Conservation (phyloP, 2,329 filamentous ascomycete genomes). For the Fusarium musae region DNA sequence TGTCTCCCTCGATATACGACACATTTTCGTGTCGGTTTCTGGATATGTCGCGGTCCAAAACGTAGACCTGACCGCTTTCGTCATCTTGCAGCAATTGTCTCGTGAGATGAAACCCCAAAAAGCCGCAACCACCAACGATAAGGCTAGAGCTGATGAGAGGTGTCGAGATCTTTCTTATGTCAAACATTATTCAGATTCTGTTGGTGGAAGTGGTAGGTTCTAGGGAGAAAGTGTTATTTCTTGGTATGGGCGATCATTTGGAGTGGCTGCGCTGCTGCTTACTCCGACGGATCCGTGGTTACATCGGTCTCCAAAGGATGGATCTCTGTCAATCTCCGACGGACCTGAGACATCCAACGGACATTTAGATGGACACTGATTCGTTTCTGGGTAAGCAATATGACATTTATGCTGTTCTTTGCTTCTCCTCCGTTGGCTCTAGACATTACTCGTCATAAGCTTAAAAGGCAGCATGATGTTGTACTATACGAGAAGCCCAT, state of each 20-base stretch:
- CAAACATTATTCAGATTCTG: not conserved
- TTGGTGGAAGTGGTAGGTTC: too few relatives aligned
- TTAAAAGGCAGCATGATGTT: too few relatives aligned
- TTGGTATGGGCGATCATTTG: not conserved
- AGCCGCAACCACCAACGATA: slow-evolving; percentile 50
- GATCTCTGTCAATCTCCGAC: not conserved
- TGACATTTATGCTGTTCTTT: not conserved
- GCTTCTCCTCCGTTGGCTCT: not conserved
- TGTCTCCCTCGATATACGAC: slow-evolving; percentile 43
- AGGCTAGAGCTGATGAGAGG: not conserved
- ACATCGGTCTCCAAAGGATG: too few relatives aligned
- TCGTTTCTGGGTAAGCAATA: not conserved
- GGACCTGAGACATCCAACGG: not conserved
- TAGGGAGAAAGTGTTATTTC: not conserved
- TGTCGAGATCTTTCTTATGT: not conserved
- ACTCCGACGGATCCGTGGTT: not conserved
- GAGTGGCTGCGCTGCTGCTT: not conserved
- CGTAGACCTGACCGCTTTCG: slow-evolving; percentile 36
- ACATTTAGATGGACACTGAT: too few relatives aligned
- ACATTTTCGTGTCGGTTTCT: slow-evolving; percentile 40
- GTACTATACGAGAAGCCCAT: too few relatives aligned
- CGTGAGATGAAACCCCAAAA: slow-evolving; percentile 45
- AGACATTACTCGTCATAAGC: too few relatives aligned
- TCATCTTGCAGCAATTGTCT: slow-evolving; percentile 15
- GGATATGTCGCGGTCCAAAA: slow-evolving; percentile 44